Base-by-base conservation (phyloP, 2,329 filamentous ascomycete species). In the Akanthomyces dipterigenus region DNA sequence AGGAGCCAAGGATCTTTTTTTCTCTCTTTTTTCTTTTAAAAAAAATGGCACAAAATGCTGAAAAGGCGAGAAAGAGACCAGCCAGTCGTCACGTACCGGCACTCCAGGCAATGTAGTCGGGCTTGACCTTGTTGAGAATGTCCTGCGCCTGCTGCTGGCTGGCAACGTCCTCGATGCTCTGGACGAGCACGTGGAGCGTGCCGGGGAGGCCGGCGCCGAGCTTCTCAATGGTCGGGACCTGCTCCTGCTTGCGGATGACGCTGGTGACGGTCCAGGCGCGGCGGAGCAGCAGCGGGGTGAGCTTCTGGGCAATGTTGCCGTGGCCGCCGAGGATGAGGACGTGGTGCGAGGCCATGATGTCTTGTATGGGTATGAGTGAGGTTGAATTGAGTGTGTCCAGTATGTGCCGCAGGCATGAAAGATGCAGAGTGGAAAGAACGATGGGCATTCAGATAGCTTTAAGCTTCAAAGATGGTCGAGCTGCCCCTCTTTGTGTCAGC, bases 311-410 rank as follows among this genome's bases (percentile, higher is more conserved):
- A 63, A 95, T 75, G 72, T 92, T 91, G 76, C 91, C 91, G 77
- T 93, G 90, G 68, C 90, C 91, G 69, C 90, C 90, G 64, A 95
- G 83, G 66, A 95, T 75, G 63, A 93, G 85, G 63, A 93, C 84
- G 70, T 84, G 79, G 46, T 71, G 71, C 45, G 73, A 67, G 11
- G 65, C 31, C 73, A 75, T 75, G 46, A 4, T 50, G 20, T 54
- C 28, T n/a, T 38, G 16, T n/a, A 38, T 8, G 5, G 11, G 14
- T 43, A 3, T 18, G n/a, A 22, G 26, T 31, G 36, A 18, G 7
- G 24, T 42, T n/a, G 22, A 34, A 9, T 7, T 9, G 4, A 42
- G 28, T 2, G 5, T 18, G 22, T n/a, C 20, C 2, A 20, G 24
- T n/a, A 36, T n/a, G 26, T 28, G 24, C 1, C 11, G 7, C 2